Base-by-base conservation (phyloP, 495 filamentous ascomycete genomes). In the Barbatosphaeria neglecta region DNA sequence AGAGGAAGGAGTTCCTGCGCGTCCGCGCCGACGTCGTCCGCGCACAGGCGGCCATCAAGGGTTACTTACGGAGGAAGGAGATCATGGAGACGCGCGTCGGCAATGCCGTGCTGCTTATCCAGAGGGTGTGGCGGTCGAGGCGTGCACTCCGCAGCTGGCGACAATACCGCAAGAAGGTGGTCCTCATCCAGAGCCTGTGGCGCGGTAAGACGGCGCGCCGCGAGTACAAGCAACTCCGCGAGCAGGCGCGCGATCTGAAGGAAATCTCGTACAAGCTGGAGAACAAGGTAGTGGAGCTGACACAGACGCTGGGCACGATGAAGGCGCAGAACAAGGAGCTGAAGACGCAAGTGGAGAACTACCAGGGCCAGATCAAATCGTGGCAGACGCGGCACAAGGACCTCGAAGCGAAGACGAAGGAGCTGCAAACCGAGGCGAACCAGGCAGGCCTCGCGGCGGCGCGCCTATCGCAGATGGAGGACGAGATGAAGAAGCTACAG, bases 201-300 rank as follows among this genome's bases (percentile, higher is more conserved):
- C 79, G 93, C 58, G 92, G 89, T 52, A 92, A 76, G 68, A 54
- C 70, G 51, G 93, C 92, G 45, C 77, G 93, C 49, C 75, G 72
- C 44, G 78, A 74, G 43, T 98, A 98, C 73, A 96, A 94, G 78
- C 80, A 62, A 37, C 64, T 94, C 45, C 86, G 93, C 43, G 90
- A 94, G 63, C 93, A 98, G 62, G 90, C 92, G 33, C 84, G 93
- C 57, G 92, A 98, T 73, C 78, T 98, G 55, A 95, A 95, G 70
- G 88, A 96, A 63, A 98, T 98, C 52, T 96, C 90, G 13, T 97
- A 97, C 70, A 97, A 93, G 71, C 67, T 98, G 57, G 93, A 97
- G 72, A 96, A 97, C 73, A 97, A 98, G 77, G 92, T 98, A 46
- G 86, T 96, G 45, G 93, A 99, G 68, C 73, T 99, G 54, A 99